Conservation (phyloP, 805 yeast genomes). For the Hanseniaspora hatyaiensis region DNA sequence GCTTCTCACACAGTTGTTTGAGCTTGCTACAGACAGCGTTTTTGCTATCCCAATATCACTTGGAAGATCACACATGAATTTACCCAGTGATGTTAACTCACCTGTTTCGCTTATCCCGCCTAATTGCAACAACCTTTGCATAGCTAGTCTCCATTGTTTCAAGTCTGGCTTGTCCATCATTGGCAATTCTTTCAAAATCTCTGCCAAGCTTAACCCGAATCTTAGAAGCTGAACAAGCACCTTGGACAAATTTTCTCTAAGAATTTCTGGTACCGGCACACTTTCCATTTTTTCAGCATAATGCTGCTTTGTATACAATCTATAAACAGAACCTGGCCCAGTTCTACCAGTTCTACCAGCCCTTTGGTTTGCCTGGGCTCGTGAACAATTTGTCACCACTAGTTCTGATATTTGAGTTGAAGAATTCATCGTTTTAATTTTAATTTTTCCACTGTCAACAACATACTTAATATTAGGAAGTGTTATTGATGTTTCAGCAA, state of each 20-base stretch:
- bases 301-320: slow-evolving; percentile 65
- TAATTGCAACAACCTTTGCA: slow-evolving; percentile 70
- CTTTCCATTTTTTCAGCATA: slow-evolving; percentile 64
- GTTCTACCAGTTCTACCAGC: slow-evolving; percentile 98
- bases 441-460: slow-evolving; percentile 89
- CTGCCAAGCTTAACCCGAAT: slow-evolving; percentile 47
- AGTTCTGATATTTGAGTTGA: slow-evolving; percentile 79
- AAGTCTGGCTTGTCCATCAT: slow-evolving; percentile 84
- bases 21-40: slow-evolving; percentile 51
- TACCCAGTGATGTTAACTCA: slow-evolving; percentile 60
- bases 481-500: slow-evolving; percentile 93
- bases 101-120: slow-evolving; percentile 82
- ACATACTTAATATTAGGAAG: slow-evolving; percentile 93
- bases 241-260: slow-evolving; percentile 66
- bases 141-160: slow-evolving; percentile 57
- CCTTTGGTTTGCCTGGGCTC: slow-evolving; percentile 91
- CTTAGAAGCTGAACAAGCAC: slow-evolving; percentile 69
- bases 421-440: slow-evolving; percentile 82
- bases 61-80: slow-evolving; percentile 84
- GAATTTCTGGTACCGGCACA: slow-evolving; percentile 84
- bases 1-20: slow-evolving; percentile 49
- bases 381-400: slow-evolving; percentile 76
- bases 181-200: slow-evolving; percentile 70
- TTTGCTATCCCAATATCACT: slow-evolving; percentile 83
- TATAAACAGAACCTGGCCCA: slow-evolving; percentile 88